phyloP scores from a whole-genome alignment of 345 rosid species.

The Sonneratia alba region DNA sequence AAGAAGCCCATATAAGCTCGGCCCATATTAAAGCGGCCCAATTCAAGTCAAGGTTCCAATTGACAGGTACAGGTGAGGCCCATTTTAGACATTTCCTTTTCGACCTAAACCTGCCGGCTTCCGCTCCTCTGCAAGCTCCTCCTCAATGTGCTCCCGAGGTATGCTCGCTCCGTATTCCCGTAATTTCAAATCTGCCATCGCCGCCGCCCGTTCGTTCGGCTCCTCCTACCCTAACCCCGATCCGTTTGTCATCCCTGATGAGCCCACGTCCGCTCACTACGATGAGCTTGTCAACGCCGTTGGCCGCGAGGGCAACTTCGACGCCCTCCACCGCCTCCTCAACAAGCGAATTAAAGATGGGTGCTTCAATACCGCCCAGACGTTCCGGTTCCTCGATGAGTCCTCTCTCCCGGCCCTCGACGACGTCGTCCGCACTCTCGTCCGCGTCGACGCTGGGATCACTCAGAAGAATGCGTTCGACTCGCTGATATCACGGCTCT shows the following conservation, averaged over 20 bases:
- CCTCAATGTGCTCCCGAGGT: background rate
- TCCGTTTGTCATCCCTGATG: constrained; percentile 17
- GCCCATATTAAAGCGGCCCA: too few relatives aligned
- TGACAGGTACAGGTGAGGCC: background rate
- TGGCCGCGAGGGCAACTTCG: constrained; percentile 41
- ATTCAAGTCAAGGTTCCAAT: too few relatives aligned
- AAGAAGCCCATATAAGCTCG: too few relatives aligned
- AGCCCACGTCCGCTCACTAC: constrained; percentile 43
- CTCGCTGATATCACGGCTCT: constrained; percentile 47
- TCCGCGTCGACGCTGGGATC: constrained; percentile 42
- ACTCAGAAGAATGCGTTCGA: constrained; percentile 46
- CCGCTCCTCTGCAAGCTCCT: background rate
- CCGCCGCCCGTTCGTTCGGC: constrained; percentile 19
- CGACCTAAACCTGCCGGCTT: background rate
- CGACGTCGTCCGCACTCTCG: constrained; percentile 31
- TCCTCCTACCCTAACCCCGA: constrained; percentile 10
- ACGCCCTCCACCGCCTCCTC: constrained; percentile 40
- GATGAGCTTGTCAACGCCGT: constrained; percentile 46
- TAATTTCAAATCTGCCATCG: constrained; percentile 8
- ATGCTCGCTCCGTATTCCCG: background rate
- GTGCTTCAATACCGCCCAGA: constrained; percentile 49
- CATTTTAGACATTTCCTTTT: background rate
- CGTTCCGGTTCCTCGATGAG: constrained; percentile 56
- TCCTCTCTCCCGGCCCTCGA: constrained; percentile 33
- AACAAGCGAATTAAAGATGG: constrained; percentile 44